A percentile compares a stretch with the other conserved stretches of the same genome.
Evolutionary conservation across 225 moss, liverwort and hornwort species (phyloP).

Genomic region (Ulota crispa): DNA sequence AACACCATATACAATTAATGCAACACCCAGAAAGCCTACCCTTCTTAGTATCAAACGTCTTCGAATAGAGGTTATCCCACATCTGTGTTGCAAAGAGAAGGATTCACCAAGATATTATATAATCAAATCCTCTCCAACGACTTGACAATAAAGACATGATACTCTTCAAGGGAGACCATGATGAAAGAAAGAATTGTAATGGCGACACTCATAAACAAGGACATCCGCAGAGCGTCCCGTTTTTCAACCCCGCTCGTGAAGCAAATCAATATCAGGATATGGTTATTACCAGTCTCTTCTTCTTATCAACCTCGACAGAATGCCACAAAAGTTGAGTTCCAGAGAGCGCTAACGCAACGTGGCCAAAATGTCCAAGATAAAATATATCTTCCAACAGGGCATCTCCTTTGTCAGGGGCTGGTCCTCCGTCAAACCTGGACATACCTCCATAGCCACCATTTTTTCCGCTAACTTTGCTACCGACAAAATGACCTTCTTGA

Average conservation of each 20-base stretch:
- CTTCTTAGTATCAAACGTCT: neutral
- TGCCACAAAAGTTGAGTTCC: slow-evolving; percentile 38
- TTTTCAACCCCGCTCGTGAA: slow-evolving; percentile 5
- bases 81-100: neutral
- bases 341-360: slow-evolving; percentile 37
- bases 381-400: slow-evolving; percentile 36
- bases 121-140: neutral
- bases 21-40: slow-evolving; percentile 2
- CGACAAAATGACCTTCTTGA: slow-evolving; percentile 33
- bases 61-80: neutral
- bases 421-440: slow-evolving; percentile 23
- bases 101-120: neutral
- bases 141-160: neutral
- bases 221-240: neutral
- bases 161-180: neutral
- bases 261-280: slow-evolving; percentile 7
- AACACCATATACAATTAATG: slow-evolving; percentile 17
- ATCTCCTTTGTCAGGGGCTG: slow-evolving; percentile 23
- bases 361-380: slow-evolving; percentile 44
- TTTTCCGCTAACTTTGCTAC: slow-evolving; percentile 28
- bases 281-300: slow-evolving; percentile 29
- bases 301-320: slow-evolving; percentile 30
- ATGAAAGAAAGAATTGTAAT: slow-evolving; percentile 4
- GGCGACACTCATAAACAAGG: neutral
- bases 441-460: slow-evolving; percentile 17